phyloP scores from a whole-genome alignment of 2,329 filamentous ascomycete genomes.

The Aspergillus aculeatus region DNA sequence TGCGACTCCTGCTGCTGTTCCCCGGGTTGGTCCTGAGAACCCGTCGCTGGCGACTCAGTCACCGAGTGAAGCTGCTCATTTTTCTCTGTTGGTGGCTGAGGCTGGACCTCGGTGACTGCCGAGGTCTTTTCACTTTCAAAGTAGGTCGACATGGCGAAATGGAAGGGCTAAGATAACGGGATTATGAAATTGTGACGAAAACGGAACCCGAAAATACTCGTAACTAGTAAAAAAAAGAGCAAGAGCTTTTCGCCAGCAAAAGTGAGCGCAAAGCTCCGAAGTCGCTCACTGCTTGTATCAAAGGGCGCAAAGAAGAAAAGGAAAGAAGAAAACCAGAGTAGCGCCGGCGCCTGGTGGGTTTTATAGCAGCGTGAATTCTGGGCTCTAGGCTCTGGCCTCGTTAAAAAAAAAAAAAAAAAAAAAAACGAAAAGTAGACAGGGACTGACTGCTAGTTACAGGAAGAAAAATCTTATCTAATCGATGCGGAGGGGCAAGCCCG shows the following conservation, averaged over 20 bases:
- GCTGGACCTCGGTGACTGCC: neutral
- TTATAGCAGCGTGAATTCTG: neutral
- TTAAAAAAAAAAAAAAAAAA: neutral
- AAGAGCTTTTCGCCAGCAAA: constrained; percentile 13
- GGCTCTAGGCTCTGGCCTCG: neutral
- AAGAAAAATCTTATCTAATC: neutral
- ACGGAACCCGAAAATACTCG: neutral
- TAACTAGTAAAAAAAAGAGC: neutral
- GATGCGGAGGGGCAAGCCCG: neutral
- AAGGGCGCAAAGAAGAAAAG: constrained; percentile 7
- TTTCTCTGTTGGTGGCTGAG: constrained; percentile 1
- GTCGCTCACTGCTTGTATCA: constrained; percentile 9
- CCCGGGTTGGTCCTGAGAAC: neutral
- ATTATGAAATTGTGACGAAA: neutral
- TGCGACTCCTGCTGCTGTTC: neutral
- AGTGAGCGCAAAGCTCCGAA: constrained; percentile 12
- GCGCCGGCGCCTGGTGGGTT: neutral
- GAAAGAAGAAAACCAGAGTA: neutral
- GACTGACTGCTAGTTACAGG: neutral
- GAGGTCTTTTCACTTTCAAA: constrained; percentile 3
- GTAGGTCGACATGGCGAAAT: constrained; percentile 1
- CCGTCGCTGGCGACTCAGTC: neutral
- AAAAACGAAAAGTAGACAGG: neutral
- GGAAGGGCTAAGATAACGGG: neutral
- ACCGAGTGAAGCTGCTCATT: neutral